phyloP scores from a whole-genome alignment of 2,329 filamentous ascomycete genomes.

The Fusarium anthophilum region DNA sequence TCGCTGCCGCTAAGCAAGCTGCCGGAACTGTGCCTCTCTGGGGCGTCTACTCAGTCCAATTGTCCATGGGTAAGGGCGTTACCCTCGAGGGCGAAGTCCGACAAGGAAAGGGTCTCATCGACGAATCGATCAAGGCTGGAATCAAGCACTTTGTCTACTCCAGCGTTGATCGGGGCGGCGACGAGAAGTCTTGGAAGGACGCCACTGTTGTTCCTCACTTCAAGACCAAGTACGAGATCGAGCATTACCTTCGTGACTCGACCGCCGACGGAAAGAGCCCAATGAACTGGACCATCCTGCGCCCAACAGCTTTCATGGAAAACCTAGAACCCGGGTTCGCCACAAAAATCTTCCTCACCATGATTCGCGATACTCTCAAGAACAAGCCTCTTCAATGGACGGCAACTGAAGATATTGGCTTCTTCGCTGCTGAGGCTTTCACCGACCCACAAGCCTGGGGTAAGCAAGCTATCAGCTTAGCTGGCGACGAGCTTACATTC shows the following conservation, averaged over 20 bases:
- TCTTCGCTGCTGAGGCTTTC: slow-evolving; percentile 21
- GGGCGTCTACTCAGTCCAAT: slow-evolving; percentile 29
- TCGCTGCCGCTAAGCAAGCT: slow-evolving; percentile 15
- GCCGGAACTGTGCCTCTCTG: slow-evolving; percentile 17
- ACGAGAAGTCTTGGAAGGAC: slow-evolving; percentile 36
- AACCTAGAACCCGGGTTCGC: slow-evolving; percentile 47
- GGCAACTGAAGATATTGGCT: slow-evolving; percentile 20
- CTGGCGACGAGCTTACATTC: slow-evolving; percentile 26
- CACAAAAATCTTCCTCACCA: slow-evolving; percentile 45
- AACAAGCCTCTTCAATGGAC: slow-evolving; percentile 38
- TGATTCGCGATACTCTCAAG: slow-evolving; percentile 44
- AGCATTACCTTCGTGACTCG: slow-evolving; percentile 20
- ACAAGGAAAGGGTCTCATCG: slow-evolving; percentile 27
- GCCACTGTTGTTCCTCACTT: slow-evolving; percentile 40
- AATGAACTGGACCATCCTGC: slow-evolving; percentile 52
- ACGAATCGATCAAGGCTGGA: slow-evolving; percentile 10
- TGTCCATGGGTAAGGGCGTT: slow-evolving; percentile 21
- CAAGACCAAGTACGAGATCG: slow-evolving; percentile 23
- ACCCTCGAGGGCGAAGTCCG: slow-evolving; percentile 13
- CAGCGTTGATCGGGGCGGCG: slow-evolving; percentile 41
- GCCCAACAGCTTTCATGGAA: slow-evolving; percentile 54
- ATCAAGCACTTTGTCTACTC: slow-evolving; percentile 45
- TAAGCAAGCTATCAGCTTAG: slow-evolving; percentile 2
- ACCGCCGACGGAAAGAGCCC: neutral
- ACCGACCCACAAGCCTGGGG: neutral